A percentile compares a stretch with the other conserved stretches of the same genome.
These are phyloP conservation scores for Fragilaria crotonensis DNA, from an alignment of 108 stramenopile species.

Conservation along the genomic window DNA sequence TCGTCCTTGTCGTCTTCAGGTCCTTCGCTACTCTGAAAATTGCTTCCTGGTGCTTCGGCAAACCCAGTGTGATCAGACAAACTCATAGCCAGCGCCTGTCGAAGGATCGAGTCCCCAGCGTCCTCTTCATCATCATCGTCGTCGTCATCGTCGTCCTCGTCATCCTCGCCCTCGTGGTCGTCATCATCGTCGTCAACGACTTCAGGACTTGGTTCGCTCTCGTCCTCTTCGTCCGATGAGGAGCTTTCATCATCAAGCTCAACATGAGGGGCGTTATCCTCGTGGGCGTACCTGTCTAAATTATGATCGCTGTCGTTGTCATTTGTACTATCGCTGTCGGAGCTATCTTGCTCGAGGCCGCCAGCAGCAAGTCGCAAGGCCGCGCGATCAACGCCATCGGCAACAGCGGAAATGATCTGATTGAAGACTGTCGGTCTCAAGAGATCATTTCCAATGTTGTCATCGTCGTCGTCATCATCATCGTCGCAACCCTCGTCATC, in stretches of 20 bases:
- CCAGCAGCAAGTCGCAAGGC: background rate
- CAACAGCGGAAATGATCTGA: background rate
- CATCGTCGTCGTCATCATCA: constrained; percentile 5
- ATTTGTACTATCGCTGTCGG: background rate
- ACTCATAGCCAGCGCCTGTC: constrained; percentile 33
- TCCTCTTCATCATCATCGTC: constrained; percentile 8
- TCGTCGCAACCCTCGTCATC: constrained; percentile 6
- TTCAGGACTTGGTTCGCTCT: constrained; percentile 1
- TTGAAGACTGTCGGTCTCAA: background rate
- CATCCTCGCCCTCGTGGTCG: constrained; percentile 16
- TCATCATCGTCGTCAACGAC: constrained; percentile 7
- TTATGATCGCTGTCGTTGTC: background rate
- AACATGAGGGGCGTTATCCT: background rate
- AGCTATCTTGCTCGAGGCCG: background rate
- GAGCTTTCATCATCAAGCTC: constrained; percentile 2
- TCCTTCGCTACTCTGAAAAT: background rate
- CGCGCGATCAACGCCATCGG: background rate
- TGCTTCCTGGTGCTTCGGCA: too few relatives aligned
- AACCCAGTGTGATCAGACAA: constrained; percentile 2
- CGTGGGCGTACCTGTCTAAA: background rate
- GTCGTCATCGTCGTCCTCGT: too few relatives aligned
- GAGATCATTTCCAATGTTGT: background rate
- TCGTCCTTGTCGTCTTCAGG: background rate
- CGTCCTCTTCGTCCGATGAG: constrained; percentile 11
- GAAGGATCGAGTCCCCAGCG: constrained; percentile 11